A percentile compares a stretch with the other conserved stretches of the same genome.
phyloP scores from a whole-genome alignment of 768 basidiomycete genomes.

The Obba rivulosa region DNA sequence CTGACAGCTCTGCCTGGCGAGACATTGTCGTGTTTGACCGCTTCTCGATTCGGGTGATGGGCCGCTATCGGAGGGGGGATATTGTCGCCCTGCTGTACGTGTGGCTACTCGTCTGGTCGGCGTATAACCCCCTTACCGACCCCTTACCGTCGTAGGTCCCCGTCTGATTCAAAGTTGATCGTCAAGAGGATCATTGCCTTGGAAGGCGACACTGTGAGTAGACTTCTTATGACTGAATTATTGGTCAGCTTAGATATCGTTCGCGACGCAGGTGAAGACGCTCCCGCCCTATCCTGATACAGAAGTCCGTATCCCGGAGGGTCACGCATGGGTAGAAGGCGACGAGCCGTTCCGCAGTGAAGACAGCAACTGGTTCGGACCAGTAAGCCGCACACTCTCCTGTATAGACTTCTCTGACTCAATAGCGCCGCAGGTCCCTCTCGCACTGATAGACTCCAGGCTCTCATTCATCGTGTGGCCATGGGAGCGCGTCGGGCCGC shows the following conservation, averaged over 20 bases:
- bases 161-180: slow-evolving; percentile 43
- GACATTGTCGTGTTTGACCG: slow-evolving; percentile 66
- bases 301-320: slow-evolving; percentile 50
- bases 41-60: slow-evolving; percentile 31
- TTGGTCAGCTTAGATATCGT: neutral
- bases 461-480: slow-evolving; percentile 27
- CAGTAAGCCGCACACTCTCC: slow-evolving; percentile 36
- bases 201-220: slow-evolving; percentile 48
- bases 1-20: slow-evolving; percentile 53
- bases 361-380: slow-evolving; percentile 71
- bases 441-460: slow-evolving; percentile 22
- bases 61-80: slow-evolving; percentile 47
- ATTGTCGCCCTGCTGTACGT: slow-evolving; percentile 58
- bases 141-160: slow-evolving; percentile 46
- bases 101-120: no score
- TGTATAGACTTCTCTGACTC: neutral
- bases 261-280: slow-evolving; percentile 39
- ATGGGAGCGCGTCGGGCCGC: slow-evolving; percentile 19
- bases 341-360: slow-evolving; percentile 63
- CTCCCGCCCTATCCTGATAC: slow-evolving; percentile 61
- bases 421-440: slow-evolving; percentile 21
- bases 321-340: slow-evolving; percentile 76
- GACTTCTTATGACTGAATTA: neutral
- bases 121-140: neutral
- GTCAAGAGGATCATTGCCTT: slow-evolving; percentile 65